Evolutionary conservation across 352 stramenopile species (phyloP).

Genomic region (Phytophthora niederhauseri): DNA sequence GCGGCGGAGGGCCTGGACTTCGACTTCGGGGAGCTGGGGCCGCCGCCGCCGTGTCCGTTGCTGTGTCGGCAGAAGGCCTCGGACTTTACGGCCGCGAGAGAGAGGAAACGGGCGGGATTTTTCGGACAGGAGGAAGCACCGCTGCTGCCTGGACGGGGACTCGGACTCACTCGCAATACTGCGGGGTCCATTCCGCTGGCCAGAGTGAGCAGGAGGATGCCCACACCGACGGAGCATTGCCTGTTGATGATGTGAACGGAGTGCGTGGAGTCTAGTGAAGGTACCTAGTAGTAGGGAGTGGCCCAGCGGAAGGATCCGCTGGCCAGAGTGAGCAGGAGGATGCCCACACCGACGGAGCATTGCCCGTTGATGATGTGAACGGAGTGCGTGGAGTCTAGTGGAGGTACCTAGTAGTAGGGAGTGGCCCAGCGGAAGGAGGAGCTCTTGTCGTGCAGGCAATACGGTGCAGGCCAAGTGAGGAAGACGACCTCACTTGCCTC

Average conservation of each 20-base stretch:
- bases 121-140: background rate
- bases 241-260: background rate
- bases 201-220: background rate
- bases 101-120: background rate
- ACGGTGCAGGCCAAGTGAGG: background rate
- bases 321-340: background rate
- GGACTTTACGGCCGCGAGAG: background rate
- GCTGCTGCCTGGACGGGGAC: background rate
- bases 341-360: background rate
- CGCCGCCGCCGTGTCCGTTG: background rate
- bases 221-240: background rate
- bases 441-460: too few relatives aligned
- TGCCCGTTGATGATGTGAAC: background rate
- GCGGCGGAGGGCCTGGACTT: background rate
- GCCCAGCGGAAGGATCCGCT: background rate
- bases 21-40: background rate
- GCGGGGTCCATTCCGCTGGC: too few relatives aligned
- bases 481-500: background rate
- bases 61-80: background rate
- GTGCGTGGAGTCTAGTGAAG: background rate
- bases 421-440: too few relatives aligned
- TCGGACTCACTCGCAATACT: background rate
- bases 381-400: background rate
- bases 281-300: too few relatives aligned
- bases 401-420: too few relatives aligned